Base-by-base conservation (phyloP, 495 filamentous ascomycete genomes). In the Polyplosphaeria fusca region DNA sequence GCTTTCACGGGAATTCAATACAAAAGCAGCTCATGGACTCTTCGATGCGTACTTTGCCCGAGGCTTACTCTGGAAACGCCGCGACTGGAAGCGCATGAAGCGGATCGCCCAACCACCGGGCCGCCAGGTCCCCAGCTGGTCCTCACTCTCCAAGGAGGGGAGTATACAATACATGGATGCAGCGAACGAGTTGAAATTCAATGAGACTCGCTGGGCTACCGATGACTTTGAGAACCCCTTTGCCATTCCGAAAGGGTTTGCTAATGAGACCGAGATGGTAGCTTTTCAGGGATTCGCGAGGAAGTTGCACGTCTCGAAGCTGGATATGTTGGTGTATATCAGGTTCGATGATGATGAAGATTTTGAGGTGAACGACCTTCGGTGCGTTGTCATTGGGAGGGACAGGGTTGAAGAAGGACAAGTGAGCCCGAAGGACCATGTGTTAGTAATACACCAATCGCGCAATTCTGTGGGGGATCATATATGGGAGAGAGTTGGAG, bases 1-100 rank as follows among this genome's bases (percentile, higher is more conserved):
- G 3, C 60, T 73, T 20, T 28, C 52, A 0, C 25, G 22, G 1
- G 47, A 38, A 1, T 53, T 73, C 25, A 25, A 53, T 0, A 52
- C 62, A 0, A 16, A 39, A 2, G 70, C 59, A n/a, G 53, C 45
- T 3, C 42, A 54, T 25, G 54, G 54, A 7, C 19, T 58, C 24
- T 58, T 58, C 26, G 47, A 54, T 7, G 7, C n/a, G 20, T 37
- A 26, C 54, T 42, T 51, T 18, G 16, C 28, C 14, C 47, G 54
- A n/a, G 14, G 46, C 24, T 47, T 58, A 24, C 48, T 58, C 27
- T 58, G 54, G 54, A 52, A 30, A 27, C 54, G 28, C 14, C 12
- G 19, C 13, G 54, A 51, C 25, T 9, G 18, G 26, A 30, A 35
- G 11, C 16, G 4, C 19, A 32, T 50, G 47, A 32, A 4, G 11